Conservation (phyloP, 2,329 filamentous ascomycete genomes). For the Rhinocladiella mackenziei region DNA sequence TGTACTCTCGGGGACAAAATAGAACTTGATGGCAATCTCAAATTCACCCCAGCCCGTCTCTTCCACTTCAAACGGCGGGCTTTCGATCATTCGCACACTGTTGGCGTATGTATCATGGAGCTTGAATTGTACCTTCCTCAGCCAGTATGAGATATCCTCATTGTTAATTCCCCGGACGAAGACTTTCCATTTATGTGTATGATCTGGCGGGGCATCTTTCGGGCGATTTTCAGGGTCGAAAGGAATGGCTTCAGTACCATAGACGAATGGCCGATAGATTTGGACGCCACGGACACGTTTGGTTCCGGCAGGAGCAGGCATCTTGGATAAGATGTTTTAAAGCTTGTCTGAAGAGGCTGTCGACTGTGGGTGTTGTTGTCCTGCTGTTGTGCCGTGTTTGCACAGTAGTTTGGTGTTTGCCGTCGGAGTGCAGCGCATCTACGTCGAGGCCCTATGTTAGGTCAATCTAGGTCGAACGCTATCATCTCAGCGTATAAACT, state of each 20-base stretch:
- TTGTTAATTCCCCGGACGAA: slow-evolving; percentile 88
- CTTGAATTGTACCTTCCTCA: slow-evolving; percentile 96
- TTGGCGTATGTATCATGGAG: slow-evolving; percentile 96
- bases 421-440: too few species aligned
- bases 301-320: slow-evolving; percentile 53
- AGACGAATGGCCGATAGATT: slow-evolving; percentile 54
- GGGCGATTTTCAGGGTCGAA: slow-evolving; percentile 76
- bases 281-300: slow-evolving; percentile 52
- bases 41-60: slow-evolving; percentile 99
- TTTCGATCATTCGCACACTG: slow-evolving; percentile 78
- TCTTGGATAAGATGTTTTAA: slow-evolving; percentile 28
- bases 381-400: too few species aligned
- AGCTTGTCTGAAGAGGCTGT: not conserved
- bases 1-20: slow-evolving; percentile 79
- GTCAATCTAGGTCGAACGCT: too few species aligned
- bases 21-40: slow-evolving; percentile 90
- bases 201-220: slow-evolving; percentile 72
- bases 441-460: too few species aligned
- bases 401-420: too few species aligned
- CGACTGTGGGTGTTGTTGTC: not conserved
- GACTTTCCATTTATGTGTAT: slow-evolving; percentile 95
- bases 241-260: slow-evolving; percentile 73
- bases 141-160: slow-evolving; percentile 89
- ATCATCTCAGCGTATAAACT: too few species aligned
- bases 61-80: slow-evolving; percentile 74